These are phyloP conservation scores for Sporothrix variecibatus DNA, from an alignment of 2,329 filamentous ascomycete genomes.

Conservation along the genomic window DNA sequence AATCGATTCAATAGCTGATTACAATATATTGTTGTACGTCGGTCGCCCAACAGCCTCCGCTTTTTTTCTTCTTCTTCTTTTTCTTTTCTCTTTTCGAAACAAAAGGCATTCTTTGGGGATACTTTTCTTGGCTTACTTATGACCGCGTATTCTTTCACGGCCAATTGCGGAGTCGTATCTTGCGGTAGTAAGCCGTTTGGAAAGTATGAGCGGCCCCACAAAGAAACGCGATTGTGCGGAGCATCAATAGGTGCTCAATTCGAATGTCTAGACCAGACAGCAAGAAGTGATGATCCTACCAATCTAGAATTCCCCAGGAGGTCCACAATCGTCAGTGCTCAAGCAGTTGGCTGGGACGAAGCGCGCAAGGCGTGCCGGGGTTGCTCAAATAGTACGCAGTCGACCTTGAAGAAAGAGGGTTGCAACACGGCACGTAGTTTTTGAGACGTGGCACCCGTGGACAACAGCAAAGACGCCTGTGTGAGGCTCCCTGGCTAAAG, in stretches of 20 bases:
- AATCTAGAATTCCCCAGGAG: not conserved
- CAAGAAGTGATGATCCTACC: not conserved
- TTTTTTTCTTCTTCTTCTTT: not conserved
- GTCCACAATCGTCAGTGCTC: not conserved
- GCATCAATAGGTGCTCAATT: not conserved
- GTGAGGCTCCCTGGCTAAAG: not conserved
- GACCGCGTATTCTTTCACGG: not conserved
- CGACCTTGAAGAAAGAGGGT: not conserved
- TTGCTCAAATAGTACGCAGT: not conserved
- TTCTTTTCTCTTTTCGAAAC: not conserved
- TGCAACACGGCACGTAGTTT: not conserved
- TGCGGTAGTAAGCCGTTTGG: not conserved
- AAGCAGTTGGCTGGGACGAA: not conserved
- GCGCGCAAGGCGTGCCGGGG: not conserved
- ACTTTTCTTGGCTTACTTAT: not conserved
- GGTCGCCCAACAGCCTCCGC: too few species aligned
- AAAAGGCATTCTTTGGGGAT: not conserved
- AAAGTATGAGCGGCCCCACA: not conserved
- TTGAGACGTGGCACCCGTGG: slow-evolving; percentile 13
- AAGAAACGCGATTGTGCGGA: not conserved
- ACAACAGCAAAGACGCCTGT: not conserved
- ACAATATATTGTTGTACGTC: too few species aligned
- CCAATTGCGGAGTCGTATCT: not conserved
- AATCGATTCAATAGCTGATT: too few species aligned
- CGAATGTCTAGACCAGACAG: not conserved